A percentile compares a stretch with the other conserved stretches of the same genome.
These are phyloP conservation scores for Mycena haematopus DNA, from an alignment of 768 basidiomycete species.

Conservation along the genomic window DNA sequence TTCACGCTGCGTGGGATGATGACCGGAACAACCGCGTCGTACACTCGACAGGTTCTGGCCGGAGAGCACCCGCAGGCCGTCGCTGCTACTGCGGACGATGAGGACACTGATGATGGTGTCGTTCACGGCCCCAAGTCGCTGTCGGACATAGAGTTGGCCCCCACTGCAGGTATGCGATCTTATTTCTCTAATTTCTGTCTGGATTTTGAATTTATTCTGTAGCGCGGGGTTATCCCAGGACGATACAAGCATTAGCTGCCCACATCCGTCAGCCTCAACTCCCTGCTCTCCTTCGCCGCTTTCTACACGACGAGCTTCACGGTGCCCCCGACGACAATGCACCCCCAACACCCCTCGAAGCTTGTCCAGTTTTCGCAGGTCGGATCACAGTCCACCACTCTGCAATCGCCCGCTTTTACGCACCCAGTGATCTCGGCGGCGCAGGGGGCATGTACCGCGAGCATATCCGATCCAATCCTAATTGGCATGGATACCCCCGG, in stretches of 20 bases:
- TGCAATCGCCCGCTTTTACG: slow-evolving; percentile 11
- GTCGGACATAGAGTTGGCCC: slow-evolving; percentile 25
- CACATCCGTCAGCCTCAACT: neutral
- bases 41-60: slow-evolving; percentile 9
- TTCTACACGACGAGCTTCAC: neutral
- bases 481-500: slow-evolving; percentile 30
- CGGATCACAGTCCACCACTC: slow-evolving; percentile 9
- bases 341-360: neutral
- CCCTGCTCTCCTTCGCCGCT: neutral
- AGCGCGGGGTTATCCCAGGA: slow-evolving; percentile 4
- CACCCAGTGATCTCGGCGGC: slow-evolving; percentile 6
- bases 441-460: slow-evolving; percentile 35
- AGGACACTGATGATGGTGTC: slow-evolving; percentile 20
- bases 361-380: neutral
- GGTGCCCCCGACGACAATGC: neutral
- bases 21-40: slow-evolving; percentile 29
- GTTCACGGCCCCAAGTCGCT: slow-evolving; percentile 18
- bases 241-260: neutral
- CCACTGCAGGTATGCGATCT: slow-evolving; percentile 12
- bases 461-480: slow-evolving; percentile 35
- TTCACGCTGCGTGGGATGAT: slow-evolving; percentile 24
- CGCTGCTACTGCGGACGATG: neutral
- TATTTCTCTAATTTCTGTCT: neutral
- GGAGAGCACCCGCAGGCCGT: slow-evolving; percentile 3
- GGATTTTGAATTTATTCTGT: neutral